These are phyloP conservation scores for Vitis cinerea DNA, from an alignment of 164 flowering plant species.

Conservation along the genomic window DNA sequence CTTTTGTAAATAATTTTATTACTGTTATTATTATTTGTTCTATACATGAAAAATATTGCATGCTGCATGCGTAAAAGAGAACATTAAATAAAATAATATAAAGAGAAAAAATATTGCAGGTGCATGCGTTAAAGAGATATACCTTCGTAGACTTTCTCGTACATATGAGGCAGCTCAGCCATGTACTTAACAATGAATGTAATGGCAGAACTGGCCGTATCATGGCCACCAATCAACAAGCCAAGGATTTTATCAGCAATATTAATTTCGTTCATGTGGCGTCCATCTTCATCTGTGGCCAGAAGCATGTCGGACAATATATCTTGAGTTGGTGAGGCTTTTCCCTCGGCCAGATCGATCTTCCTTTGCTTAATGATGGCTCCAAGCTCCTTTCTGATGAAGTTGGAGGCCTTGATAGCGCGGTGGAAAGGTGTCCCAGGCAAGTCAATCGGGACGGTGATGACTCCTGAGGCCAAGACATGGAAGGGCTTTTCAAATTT, in stretches of 20 bases:
- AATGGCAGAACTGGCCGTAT: slow-evolving; percentile 6
- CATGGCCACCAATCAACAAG: slow-evolving; percentile 6
- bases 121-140: neutral
- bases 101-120: no score
- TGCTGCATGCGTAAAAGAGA: no score
- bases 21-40: no score
- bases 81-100: no score
- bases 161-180: slow-evolving; percentile 12
- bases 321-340: neutral
- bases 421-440: slow-evolving; percentile 1
- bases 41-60: no score
- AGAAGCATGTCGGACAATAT: slow-evolving; percentile 7
- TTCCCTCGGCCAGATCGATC: neutral
- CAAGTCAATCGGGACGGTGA: neutral
- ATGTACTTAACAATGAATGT: slow-evolving; percentile 9
- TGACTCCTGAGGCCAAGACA: neutral
- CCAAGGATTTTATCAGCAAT: slow-evolving; percentile 7
- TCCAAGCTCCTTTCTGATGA: neutral
- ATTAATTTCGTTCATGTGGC: slow-evolving; percentile 1
- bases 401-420: neutral
- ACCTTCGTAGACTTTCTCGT: slow-evolving; percentile 3
- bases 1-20: no score
- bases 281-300: neutral
- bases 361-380: neutral
- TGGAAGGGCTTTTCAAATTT: neutral